phyloP scores from a whole-genome alignment of 768 basidiomycete species.

The Leccinum olivaceopallidum region DNA sequence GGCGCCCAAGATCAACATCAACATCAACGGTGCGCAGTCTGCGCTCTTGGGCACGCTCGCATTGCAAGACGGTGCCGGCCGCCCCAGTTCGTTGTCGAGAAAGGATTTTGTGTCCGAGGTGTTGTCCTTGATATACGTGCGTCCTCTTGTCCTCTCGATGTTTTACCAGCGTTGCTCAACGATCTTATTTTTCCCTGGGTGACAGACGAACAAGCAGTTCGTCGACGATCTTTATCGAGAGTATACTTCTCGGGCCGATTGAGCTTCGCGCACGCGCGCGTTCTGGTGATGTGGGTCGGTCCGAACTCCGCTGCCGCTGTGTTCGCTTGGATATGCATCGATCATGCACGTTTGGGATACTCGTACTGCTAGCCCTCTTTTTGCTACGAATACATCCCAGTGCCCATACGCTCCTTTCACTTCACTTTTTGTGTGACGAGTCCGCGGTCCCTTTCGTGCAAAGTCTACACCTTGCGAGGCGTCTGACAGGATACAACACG shows the following conservation, averaged over 20 bases:
- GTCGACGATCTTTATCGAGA: constrained; percentile 61
- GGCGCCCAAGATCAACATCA: constrained; percentile 21
- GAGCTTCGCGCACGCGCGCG: background rate
- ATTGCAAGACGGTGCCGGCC: constrained; percentile 17
- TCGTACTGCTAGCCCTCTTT: constrained; percentile 11
- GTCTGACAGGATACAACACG: too few relatives aligned
- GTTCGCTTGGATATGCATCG: background rate
- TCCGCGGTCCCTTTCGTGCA: too few relatives aligned
- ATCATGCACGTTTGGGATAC: constrained; percentile 3
- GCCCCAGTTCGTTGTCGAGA: constrained; percentile 38
- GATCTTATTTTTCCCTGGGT: background rate
- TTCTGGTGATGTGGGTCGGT: background rate
- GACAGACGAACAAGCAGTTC: constrained; percentile 64
- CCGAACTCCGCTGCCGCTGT: background rate
- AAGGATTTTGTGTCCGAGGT: constrained; percentile 62
- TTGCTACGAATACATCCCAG: constrained; percentile 17
- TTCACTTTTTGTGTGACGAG: background rate
- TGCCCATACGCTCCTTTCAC: background rate
- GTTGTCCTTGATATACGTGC: constrained; percentile 60
- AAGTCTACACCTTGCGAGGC: too few relatives aligned
- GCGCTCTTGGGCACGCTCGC: constrained; percentile 29
- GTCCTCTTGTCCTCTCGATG: constrained; percentile 21
- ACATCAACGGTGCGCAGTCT: constrained; percentile 21
- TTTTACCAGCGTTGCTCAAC: background rate
- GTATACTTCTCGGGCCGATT: constrained; percentile 36